Evolutionary conservation across 768 basidiomycete species (phyloP).

Genomic region (Phallus indusiatus): DNA sequence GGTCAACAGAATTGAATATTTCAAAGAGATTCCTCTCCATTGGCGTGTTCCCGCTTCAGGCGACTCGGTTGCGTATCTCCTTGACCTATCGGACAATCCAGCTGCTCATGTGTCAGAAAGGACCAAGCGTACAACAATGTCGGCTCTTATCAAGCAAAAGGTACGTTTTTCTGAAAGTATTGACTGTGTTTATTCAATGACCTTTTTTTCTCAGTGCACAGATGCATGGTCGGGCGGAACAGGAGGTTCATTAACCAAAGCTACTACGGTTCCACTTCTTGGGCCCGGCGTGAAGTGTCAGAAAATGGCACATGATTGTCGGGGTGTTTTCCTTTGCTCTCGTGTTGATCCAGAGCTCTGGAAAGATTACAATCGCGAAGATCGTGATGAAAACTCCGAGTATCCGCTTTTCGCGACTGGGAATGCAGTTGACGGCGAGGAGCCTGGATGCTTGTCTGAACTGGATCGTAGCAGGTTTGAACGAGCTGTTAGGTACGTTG

Average conservation of each 20-base stretch:
- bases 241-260: conserved; percentile 6
- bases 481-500: neutral
- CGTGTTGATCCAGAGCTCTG: neutral
- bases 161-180: neutral
- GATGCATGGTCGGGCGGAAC: conserved; percentile 7
- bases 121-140: neutral
- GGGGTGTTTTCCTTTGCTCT: conserved; percentile 5
- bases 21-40: neutral
- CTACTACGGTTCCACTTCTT: conserved; percentile 3
- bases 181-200: neutral
- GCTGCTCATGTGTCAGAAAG: neutral
- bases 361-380: conserved; percentile 4
- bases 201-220: neutral
- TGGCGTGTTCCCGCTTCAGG: neutral
- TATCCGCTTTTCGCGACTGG: neutral
- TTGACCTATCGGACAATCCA: neutral
- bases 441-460: neutral
- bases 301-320: conserved; percentile 9
- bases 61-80: neutral
- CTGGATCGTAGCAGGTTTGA: neutral
- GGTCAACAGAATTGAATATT: neutral
- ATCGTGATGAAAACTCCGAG: neutral
- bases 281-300: conserved; percentile 7
- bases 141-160: conserved; percentile 9
- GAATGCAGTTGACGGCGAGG: neutral